Conservation (phyloP, 139 green algal genomes). For the Chlorella sp. region DNA sequence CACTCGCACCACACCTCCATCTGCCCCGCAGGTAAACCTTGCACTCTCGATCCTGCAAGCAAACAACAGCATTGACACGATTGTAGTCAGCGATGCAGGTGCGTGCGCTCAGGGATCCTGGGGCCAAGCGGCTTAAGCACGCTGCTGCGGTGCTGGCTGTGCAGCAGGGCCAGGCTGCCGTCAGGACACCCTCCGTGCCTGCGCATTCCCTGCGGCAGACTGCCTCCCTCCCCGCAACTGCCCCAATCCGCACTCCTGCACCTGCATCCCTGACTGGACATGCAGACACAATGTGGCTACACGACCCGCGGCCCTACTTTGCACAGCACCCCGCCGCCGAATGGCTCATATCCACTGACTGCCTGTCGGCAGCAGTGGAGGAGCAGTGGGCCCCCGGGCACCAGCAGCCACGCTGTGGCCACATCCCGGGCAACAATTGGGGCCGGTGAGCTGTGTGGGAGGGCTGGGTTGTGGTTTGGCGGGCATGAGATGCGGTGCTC, state of each 20-base stretch:
- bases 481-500: too few species aligned
- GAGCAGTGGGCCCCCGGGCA: neutral
- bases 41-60: slow-evolving; percentile 1
- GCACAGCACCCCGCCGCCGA: slow-evolving; percentile 7
- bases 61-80: neutral
- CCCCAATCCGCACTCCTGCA: neutral
- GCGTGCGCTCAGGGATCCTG: neutral
- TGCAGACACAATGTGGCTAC: slow-evolving; percentile 1
- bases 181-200: too few species aligned
- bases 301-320: slow-evolving; percentile 22
- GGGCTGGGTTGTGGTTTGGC: too few species aligned
- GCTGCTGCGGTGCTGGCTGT: neutral
- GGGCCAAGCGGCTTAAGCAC: too few species aligned
- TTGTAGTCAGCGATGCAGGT: slow-evolving; percentile 19
- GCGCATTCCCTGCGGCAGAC: too few species aligned
- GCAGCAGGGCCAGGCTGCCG: too few species aligned
- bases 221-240: too few species aligned
- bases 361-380: slow-evolving; percentile 20
- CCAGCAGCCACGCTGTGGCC: slow-evolving; percentile 34
- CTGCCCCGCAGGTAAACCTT: neutral
- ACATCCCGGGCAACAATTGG: slow-evolving; percentile 32
- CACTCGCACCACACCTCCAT: neutral
- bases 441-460: neutral
- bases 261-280: neutral
- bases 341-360: slow-evolving; percentile 39